Evolutionary conservation across 2,329 filamentous ascomycete species (phyloP).

Genomic region (Diaporthe destruens): DNA sequence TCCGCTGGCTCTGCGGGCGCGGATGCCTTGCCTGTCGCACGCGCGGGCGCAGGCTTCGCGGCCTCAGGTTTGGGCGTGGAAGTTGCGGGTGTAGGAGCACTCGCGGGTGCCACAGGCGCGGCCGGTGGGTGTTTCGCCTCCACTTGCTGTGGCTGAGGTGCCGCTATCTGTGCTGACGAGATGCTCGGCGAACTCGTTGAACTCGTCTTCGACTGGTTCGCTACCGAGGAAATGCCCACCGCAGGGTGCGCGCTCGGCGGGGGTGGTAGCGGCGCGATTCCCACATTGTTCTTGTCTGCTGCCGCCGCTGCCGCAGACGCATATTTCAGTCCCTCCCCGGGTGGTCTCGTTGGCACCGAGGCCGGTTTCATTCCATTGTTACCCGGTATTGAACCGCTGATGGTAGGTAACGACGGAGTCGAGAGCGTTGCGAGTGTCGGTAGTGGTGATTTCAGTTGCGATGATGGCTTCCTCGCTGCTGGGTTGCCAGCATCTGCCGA

Average conservation of each 20-base stretch:
- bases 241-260: slow-evolving; percentile 74
- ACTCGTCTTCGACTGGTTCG: slow-evolving; percentile 67
- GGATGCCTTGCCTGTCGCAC: slow-evolving; percentile 60
- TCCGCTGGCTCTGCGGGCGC: slow-evolving; percentile 58
- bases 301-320: slow-evolving; percentile 95
- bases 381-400: slow-evolving; percentile 68
- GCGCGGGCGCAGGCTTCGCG: slow-evolving; percentile 53
- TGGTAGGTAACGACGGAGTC: slow-evolving; percentile 70
- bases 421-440: slow-evolving; percentile 94
- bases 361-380: slow-evolving; percentile 86
- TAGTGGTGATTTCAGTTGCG: slow-evolving; percentile 92
- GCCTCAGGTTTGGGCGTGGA: slow-evolving; percentile 49
- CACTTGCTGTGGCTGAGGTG: slow-evolving; percentile 51
- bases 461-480: slow-evolving; percentile 78
- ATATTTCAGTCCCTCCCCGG: slow-evolving; percentile 94
- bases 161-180: slow-evolving; percentile 60
- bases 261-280: slow-evolving; percentile 92
- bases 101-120: slow-evolving; percentile 48
- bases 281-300: slow-evolving; percentile 88
- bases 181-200: slow-evolving; percentile 67
- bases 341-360: slow-evolving; percentile 83
- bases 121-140: slow-evolving; percentile 51
- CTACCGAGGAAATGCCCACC: slow-evolving; percentile 60
- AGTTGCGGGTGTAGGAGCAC: slow-evolving; percentile 45
- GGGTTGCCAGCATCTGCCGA: slow-evolving; percentile 68